Base-by-base conservation (phyloP, 2,329 filamentous ascomycete genomes). In the Fusarium stilboides region DNA sequence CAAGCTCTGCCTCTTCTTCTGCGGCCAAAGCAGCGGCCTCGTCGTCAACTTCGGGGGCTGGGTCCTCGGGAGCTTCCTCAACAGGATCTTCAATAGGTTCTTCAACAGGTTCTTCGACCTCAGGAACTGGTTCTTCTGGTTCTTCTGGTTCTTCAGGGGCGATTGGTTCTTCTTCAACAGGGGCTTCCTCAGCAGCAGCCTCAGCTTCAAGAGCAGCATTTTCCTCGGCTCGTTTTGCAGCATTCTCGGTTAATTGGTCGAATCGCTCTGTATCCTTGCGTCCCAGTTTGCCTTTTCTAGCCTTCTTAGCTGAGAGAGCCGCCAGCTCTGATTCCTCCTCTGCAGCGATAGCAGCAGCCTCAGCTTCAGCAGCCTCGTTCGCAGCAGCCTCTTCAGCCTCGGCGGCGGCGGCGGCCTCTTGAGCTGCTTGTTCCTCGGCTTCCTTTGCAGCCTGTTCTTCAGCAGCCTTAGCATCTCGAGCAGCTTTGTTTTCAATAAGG, bases 241-340 rank as follows among this genome's bases (percentile, higher is more conserved):
- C 69, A 45, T 71, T 73, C 22, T 62, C 55, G 20, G 44, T 65
- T 10, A 74, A 34, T 26, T 60, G 26, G 10, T 62, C 57, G 36
- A 74, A 60, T 34, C 72, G 69, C 8, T 74, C 72, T 9, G 63
- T 71, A 57, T 74, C 72, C 24, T 74, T 74, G 14, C 72, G 64
- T 31, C 71, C 71, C 8, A 74, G 28, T 37, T 74, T 74, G 37
- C 72, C 72, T 66, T 82, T 81, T 71, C 81, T 85, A 34, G 59
- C 52, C 43, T 76, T 77, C 64, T 76, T 77, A 5, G 79, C 80
- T 57, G 79, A 76, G 39, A 78, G 78, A 8, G 77, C 77, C 22
- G 79, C 80, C n/a, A 81, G 79, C 68, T 85, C 80, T 9, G 79
- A 81, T 62, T 84, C 80, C 31, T 67, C 72, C 9, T 46, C 60